phyloP scores from a whole-genome alignment of 495 filamentous ascomycete species.

The Pyrenula massariospora region DNA sequence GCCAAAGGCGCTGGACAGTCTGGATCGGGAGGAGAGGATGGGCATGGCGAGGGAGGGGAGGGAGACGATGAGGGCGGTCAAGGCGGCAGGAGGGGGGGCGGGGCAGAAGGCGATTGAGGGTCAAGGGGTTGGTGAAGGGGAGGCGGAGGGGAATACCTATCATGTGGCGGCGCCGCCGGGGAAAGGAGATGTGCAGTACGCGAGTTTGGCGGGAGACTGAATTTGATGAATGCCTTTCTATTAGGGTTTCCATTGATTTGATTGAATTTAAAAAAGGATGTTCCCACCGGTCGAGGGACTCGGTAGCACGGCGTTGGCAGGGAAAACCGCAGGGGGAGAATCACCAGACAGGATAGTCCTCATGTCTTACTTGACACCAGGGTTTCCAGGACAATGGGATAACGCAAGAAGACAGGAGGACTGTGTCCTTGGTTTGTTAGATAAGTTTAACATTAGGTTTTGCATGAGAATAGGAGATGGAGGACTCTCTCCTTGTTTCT shows the following conservation, averaged over 20 bases:
- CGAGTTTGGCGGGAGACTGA: conserved; percentile 75
- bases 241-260: not conserved
- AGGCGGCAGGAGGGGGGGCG: conserved; percentile 9
- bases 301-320: too few species aligned
- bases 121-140: conserved; percentile 14
- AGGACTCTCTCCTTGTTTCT: too few species aligned
- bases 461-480: too few species aligned
- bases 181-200: conserved; percentile 68
- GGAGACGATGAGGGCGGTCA: conserved; percentile 30
- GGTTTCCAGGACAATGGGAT: too few species aligned
- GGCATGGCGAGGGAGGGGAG: conserved; percentile 65
- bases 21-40: conserved; percentile 72
- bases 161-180: conserved; percentile 74
- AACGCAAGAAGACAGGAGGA: too few species aligned
- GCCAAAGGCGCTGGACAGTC: conserved; percentile 78
- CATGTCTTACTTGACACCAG: too few species aligned
- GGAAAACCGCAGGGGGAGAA: too few species aligned
- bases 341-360: too few species aligned
- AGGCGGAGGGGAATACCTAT: conserved; percentile 36
- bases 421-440: too few species aligned
- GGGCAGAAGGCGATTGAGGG: conserved; percentile 23
- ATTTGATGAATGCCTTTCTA: not conserved
- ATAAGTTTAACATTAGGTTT: too few species aligned
- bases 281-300: too few species aligned
- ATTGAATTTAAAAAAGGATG: too few species aligned